Evolutionary conservation across 495 filamentous ascomycete genomes (phyloP), one percentile per base, ranked within the genome.

Genomic region (Podospora bellae-mahoneyi): DNA sequence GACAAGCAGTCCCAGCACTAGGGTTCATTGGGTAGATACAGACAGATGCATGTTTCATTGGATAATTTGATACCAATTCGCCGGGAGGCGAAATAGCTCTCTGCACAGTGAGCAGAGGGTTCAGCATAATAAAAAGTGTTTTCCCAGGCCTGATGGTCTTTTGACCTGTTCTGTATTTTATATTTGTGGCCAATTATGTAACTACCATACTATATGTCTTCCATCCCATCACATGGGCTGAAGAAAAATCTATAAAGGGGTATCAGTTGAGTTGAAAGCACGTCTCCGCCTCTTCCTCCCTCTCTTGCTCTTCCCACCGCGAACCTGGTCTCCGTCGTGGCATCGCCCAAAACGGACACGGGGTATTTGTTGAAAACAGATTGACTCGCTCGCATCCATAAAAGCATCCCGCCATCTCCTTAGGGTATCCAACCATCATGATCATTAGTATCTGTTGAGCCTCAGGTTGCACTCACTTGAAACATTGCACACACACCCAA

Each of bases 1-100:
- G 77, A 83, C 65, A 81, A 84, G 70, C 76, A 81, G 55, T 62
- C 64, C 20, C 39, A 48, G 9, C 39, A 48, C 13, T 48, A 16
- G 15, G 9, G 4, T 1, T 32, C 30, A 7, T 32, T 32, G 9
- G 4, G 7, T 32, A 0, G 30, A 5, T 32, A 32, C 39, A 48
- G 2, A 3, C 9, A 48, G 10, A 48, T 5, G 5, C 39, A 48
- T 48, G 39, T 48, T 48, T 6, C 39, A 48, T 48, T 48, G 39
- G 5, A 48, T 48, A 48, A 13, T 48, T 48, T 48, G 39, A 48
- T 48, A 48, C 39, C 39, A 18, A 10, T 10, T 48, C 1, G 39
- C 39, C 2, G 39, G 39, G 39, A 39, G 34, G 34, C 6, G 10
- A 39, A 39, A 39, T 5, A 39, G 10, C 34, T 4, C 10, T 39